phyloP scores from a whole-genome alignment of 2,329 filamentous ascomycete species.

The Epichloe brachyelytri region DNA sequence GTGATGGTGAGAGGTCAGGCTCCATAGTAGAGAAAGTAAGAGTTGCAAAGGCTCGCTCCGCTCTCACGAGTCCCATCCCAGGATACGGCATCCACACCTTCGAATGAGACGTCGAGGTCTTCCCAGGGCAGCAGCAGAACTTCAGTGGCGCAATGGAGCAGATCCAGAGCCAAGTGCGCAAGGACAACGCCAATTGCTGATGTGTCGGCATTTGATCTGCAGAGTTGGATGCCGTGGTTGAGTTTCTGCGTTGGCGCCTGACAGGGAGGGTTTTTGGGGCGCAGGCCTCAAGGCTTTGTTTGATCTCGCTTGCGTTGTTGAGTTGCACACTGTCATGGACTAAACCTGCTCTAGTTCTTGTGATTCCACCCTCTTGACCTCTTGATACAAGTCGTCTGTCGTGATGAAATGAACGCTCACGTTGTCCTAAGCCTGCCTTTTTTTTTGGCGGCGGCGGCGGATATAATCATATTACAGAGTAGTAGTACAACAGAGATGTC shows the following conservation, averaged over 20 bases:
- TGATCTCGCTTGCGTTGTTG: not conserved
- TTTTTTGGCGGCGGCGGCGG: too few species aligned
- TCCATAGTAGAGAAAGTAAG: too few species aligned
- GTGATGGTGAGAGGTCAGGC: too few species aligned
- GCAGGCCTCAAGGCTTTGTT: not conserved
- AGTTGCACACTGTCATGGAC: not conserved
- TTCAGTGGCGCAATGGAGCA: not conserved
- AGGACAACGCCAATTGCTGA: not conserved
- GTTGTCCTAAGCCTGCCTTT: too few species aligned
- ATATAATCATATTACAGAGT: too few species aligned
- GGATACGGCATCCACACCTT: not conserved
- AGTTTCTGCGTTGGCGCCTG: not conserved
- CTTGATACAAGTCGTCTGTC: too few species aligned
- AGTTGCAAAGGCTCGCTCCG: not conserved
- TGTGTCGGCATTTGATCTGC: not conserved
- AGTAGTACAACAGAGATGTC: not conserved
- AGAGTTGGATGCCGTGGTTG: not conserved
- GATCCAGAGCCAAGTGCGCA: not conserved
- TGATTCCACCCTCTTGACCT: too few species aligned
- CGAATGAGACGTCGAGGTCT: not conserved
- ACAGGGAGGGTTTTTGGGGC: not conserved
- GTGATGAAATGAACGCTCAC: too few species aligned
- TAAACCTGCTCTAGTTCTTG: too few species aligned
- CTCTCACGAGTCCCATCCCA: not conserved
- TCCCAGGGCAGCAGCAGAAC: not conserved